Evolutionary conservation across 2,329 filamentous ascomycete genomes (phyloP).

Genomic region (Aspergillus alliaceus): DNA sequence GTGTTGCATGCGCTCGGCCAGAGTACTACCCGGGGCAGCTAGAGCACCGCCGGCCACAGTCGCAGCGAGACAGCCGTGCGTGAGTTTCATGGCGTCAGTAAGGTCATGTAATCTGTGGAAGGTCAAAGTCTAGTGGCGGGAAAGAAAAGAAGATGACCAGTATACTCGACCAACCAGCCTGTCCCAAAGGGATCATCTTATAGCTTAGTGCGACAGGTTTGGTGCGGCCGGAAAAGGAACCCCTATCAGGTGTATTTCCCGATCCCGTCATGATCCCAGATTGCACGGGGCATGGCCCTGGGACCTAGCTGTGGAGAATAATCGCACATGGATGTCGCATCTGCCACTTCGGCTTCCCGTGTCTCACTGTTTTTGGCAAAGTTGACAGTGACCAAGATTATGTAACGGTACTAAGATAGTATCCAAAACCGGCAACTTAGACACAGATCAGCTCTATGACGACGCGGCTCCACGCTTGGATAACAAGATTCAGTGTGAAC

Average conservation of each 20-base stretch:
- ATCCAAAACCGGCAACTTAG: neutral
- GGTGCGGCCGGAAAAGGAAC: neutral
- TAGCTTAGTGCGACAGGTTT: neutral
- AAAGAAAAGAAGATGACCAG: too few relatives aligned
- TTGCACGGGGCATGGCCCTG: neutral
- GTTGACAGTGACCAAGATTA: neutral
- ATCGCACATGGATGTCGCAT: neutral
- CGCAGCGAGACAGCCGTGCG: slow-evolving; percentile 19
- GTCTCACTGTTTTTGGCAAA: neutral
- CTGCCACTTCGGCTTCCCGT: neutral
- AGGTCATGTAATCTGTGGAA: neutral
- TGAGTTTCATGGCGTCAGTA: slow-evolving; percentile 30
- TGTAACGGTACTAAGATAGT: neutral
- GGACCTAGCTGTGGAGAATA: neutral
- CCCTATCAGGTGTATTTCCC: neutral
- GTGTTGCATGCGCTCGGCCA: slow-evolving; percentile 26
- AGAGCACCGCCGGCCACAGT: slow-evolving; percentile 26
- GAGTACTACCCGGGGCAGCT: slow-evolving; percentile 28
- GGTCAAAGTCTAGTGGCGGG: neutral
- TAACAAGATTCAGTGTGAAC: too few relatives aligned
- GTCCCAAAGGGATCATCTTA: neutral
- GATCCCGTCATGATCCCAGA: neutral
- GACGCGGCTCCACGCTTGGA: neutral
- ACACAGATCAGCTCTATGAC: neutral
- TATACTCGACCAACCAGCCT: neutral